Evolutionary conservation across 2,329 filamentous ascomycete species (phyloP).

Genomic region (Hymenotorrendiella dingleyae): DNA sequence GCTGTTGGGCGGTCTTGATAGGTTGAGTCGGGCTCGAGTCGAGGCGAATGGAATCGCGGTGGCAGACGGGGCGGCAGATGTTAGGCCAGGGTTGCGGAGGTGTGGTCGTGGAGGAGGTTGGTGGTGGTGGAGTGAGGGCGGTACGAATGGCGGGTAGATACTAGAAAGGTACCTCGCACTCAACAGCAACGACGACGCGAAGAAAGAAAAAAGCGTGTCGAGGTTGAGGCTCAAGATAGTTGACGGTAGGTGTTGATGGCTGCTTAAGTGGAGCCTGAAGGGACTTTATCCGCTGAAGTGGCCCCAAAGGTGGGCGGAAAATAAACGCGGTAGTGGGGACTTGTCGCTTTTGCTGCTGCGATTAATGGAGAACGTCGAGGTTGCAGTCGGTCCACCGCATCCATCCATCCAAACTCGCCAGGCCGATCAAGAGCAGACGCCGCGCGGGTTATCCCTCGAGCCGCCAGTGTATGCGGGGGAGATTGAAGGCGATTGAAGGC

Average conservation of each 20-base stretch:
- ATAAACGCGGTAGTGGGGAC: constrained; percentile 24
- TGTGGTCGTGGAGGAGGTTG: neutral
- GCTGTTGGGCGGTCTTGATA: neutral
- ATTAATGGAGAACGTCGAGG: too few species aligned
- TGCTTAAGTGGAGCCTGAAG: constrained; percentile 20
- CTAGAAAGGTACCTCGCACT: neutral
- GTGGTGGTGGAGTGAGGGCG: neutral
- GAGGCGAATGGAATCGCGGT: neutral
- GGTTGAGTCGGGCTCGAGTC: neutral
- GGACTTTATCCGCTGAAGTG: constrained; percentile 21
- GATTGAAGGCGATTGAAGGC: too few species aligned
- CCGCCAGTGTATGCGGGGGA: too few species aligned
- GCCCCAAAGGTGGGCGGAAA: constrained; percentile 17
- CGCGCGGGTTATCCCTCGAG: too few species aligned
- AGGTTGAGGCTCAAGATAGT: constrained; percentile 20
- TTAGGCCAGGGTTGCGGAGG: too few species aligned
- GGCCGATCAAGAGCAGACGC: too few species aligned
- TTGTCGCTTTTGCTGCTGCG: too few species aligned
- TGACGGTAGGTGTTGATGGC: constrained; percentile 12
- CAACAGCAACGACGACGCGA: neutral
- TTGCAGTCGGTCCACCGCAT: constrained; percentile 15
- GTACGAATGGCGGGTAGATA: neutral
- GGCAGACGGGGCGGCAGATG: neutral
- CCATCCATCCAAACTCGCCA: too few species aligned
- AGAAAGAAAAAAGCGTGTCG: constrained; percentile 1